Percentiles rank a stretch among this genome's conserved stretches.
Evolutionary conservation across 495 filamentous ascomycete species (phyloP).

Genomic region (Geoglossum glabrum): DNA sequence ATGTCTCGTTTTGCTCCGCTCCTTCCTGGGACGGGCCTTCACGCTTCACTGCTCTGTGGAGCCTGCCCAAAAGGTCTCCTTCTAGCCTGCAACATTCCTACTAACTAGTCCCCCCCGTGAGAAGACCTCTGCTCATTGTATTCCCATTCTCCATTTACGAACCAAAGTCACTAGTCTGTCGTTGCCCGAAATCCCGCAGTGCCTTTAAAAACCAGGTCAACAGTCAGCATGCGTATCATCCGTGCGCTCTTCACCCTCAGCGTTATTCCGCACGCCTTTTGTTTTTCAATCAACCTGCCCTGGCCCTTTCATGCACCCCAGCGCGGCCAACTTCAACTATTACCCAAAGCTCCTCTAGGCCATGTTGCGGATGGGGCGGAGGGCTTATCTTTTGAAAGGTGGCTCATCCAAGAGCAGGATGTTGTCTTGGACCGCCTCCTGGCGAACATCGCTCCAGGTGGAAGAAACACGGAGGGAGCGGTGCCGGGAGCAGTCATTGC

Average conservation of each 20-base stretch:
- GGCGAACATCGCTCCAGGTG: conserved; percentile 15
- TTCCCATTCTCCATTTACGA: not conserved
- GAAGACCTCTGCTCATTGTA: too few species aligned
- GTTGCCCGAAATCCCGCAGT: too few species aligned
- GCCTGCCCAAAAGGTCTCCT: too few species aligned
- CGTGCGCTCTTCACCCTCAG: not conserved
- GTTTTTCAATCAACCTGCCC: not conserved
- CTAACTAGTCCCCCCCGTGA: not conserved
- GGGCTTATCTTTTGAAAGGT: conserved; percentile 7
- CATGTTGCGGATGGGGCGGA: not conserved
- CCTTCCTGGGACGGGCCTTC: not conserved
- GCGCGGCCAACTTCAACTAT: not conserved
- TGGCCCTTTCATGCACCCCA: not conserved
- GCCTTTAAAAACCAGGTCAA: not conserved
- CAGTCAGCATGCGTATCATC: not conserved
- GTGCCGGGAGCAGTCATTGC: conserved; percentile 13
- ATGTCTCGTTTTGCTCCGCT: too few species aligned
- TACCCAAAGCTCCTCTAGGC: not conserved
- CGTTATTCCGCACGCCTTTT: not conserved
- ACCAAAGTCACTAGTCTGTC: not conserved
- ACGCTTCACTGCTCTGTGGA: not conserved
- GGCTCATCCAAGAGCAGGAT: conserved; percentile 14
- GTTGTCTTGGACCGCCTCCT: conserved; percentile 14
- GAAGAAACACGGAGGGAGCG: conserved; percentile 9
- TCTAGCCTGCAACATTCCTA: not conserved